Evolutionary conservation across 495 filamentous ascomycete genomes (phyloP).

Genomic region (Sphaerosporella brunnea): DNA sequence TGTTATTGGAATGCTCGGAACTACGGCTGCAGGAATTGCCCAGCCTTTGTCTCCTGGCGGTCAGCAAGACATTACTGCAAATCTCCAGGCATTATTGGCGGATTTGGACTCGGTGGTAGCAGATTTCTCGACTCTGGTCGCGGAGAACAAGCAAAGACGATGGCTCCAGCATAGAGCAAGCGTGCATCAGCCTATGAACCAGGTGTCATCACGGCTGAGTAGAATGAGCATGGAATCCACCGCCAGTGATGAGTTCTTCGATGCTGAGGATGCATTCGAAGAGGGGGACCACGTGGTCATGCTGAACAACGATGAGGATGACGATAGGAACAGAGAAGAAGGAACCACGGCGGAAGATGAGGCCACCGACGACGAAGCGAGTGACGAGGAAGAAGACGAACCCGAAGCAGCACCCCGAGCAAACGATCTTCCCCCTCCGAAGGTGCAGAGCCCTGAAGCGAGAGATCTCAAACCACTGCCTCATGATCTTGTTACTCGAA

Average conservation of each 20-base stretch:
- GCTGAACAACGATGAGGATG: constrained; percentile 45
- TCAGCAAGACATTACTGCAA: constrained; percentile 46
- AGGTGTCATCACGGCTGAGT: constrained; percentile 39
- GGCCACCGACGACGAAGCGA: constrained; percentile 21
- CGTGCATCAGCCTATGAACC: constrained; percentile 7
- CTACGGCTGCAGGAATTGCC: constrained; percentile 3
- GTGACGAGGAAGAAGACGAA: constrained; percentile 34
- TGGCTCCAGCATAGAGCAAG: constrained; percentile 17
- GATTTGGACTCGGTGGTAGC: constrained; percentile 67
- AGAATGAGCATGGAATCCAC: constrained; percentile 68
- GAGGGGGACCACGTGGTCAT: constrained; percentile 50
- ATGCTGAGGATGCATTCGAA: constrained; percentile 45
- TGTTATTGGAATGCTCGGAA: constrained; percentile 1
- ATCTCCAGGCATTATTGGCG: constrained; percentile 58
- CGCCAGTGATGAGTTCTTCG: constrained; percentile 79
- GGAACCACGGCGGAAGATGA: constrained; percentile 29
- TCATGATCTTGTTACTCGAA: constrained; percentile 44
- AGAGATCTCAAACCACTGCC: constrained; percentile 52
- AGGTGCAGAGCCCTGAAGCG: not conserved
- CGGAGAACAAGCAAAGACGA: constrained; percentile 62
- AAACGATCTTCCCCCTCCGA: not conserved
- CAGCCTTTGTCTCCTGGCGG: constrained; percentile 32
- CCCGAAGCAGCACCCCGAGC: not conserved
- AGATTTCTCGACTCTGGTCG: constrained; percentile 61
- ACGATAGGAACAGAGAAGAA: constrained; percentile 43